Base-by-base conservation (phyloP, 176 grass and related monocot species). In the Poa annua region DNA sequence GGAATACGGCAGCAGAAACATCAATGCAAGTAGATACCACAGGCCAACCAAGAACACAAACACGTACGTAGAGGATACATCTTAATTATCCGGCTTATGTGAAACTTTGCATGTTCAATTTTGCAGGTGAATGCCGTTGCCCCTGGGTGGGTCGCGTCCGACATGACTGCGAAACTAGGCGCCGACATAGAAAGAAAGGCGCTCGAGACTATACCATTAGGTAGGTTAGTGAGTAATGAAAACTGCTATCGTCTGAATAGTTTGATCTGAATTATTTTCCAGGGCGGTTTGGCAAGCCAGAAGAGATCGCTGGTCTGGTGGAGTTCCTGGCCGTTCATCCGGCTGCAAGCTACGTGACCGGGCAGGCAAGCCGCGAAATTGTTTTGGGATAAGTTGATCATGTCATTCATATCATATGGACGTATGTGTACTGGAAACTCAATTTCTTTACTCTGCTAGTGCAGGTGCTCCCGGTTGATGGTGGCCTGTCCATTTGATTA, bases 1-100 rank as follows among this genome's bases (percentile, higher is more conserved):
- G 76, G 96, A 98, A 66, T 95, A 95, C 54, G 92, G 90, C 22
- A 83, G 96, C 90, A 90, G 96, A 80, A 98, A 93, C 85, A 98
- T 95, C 78, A 95, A 86, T 91, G 96, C 88, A 61, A 95, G 84
- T 88, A 85, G 10, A 50, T 84, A 29, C 6, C 41, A 10, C 53
- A 62, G n/a, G 68, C 1, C 11, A 66, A 4, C 61, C 21, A 48
- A 48, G 42, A 72, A 48, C 7, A 72, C 48, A 25, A 14, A 34
- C 34, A 22, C 52, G n/a, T 29, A 29, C 29, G 29, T 29, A 29
- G 29, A 29, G 29, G 29, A 29, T 29, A 29, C 29, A 29, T 29
- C 2, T 29, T 29, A 29, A 29, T 42, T 42, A 8, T 10, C 6
- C 6, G 68, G 22, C 12, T 57, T 52, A 44, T 22, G 21, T 51